phyloP scores from a whole-genome alignment of 164 flowering plant genomes.

The Dillenia suffruticosa region DNA sequence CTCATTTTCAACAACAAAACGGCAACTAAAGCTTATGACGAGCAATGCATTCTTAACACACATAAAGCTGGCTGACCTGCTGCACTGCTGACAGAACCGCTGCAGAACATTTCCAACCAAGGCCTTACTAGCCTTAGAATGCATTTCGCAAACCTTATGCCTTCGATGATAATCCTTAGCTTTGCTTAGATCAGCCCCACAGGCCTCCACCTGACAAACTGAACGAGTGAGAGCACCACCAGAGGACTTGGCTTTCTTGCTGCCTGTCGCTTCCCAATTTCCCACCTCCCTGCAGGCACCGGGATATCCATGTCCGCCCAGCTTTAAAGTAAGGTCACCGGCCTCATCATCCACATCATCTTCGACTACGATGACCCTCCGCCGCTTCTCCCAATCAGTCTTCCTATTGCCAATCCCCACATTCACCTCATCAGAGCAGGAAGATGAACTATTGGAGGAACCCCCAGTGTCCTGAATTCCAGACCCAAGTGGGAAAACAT shows the following conservation, averaged over 20 bases:
- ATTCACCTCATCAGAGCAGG: too few relatives aligned
- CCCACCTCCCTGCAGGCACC: slow-evolving; percentile 18
- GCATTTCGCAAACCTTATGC: slow-evolving; percentile 62
- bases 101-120: slow-evolving; percentile 42
- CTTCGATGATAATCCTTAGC: slow-evolving; percentile 59
- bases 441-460: too few relatives aligned
- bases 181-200: slow-evolving; percentile 43
- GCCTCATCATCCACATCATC: slow-evolving; percentile 22
- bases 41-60: too few relatives aligned
- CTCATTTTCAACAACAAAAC: too few relatives aligned
- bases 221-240: slow-evolving; percentile 29
- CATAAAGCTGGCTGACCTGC: slow-evolving; percentile 31
- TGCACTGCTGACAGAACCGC: slow-evolving; percentile 68
- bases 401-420: too few relatives aligned
- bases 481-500: slow-evolving; percentile 25
- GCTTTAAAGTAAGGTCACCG: slow-evolving; percentile 34
- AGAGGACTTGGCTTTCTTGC: slow-evolving; percentile 35
- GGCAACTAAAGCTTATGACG: too few relatives aligned
- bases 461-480: slow-evolving; percentile 10
- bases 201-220: slow-evolving; percentile 56
- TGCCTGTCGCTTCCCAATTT: slow-evolving; percentile 29
- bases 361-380: slow-evolving; percentile 37
- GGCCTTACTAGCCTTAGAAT: slow-evolving; percentile 46
- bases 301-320: slow-evolving; percentile 30
- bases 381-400: slow-evolving; percentile 28